A percentile compares a stretch with the other conserved stretches of the same genome.
These are phyloP conservation scores for Leptodermis oblonga DNA, from an alignment of 257 asterid genomes.

Conservation along the genomic window DNA sequence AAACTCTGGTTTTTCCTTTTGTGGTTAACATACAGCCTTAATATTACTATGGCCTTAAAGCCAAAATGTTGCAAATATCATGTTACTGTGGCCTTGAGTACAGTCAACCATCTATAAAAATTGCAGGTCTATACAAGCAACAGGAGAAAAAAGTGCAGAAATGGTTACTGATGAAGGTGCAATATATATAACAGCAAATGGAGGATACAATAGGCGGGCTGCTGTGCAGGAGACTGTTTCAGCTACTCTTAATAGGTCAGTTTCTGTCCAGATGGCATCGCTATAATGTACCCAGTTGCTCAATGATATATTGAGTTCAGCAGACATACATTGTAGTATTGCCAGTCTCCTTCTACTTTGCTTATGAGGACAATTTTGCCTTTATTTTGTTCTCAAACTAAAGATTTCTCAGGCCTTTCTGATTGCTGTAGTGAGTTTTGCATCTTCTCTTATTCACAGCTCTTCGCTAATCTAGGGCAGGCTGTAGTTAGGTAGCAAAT, in stretches of 20 bases:
- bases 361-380: neutral
- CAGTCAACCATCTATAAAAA: constrained; percentile 15
- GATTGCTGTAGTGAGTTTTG: neutral
- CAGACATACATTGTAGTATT: neutral
- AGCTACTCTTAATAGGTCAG: constrained; percentile 89
- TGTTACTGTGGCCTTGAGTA: constrained; percentile 5
- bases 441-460: neutral
- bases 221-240: constrained; percentile 97
- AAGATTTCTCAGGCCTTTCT: neutral
- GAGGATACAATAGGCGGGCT: constrained; percentile 99
- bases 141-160: constrained; percentile 87
- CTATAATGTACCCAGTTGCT: too few species aligned
- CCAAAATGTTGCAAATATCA: neutral
- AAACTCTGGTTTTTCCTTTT: neutral
- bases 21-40: neutral
- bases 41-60: neutral
- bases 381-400: neutral
- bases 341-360: neutral
- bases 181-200: constrained; percentile 77
- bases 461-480: neutral
- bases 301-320: neutral
- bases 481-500: neutral
- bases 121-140: constrained; percentile 81
- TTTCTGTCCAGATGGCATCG: constrained; percentile 9
- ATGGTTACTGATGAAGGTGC: constrained; percentile 99